Percentiles rank a stretch among this genome's conserved stretches.
Evolutionary conservation across 176 grass and related monocot species (phyloP).

Genomic region (Zoysia pacifica): DNA sequence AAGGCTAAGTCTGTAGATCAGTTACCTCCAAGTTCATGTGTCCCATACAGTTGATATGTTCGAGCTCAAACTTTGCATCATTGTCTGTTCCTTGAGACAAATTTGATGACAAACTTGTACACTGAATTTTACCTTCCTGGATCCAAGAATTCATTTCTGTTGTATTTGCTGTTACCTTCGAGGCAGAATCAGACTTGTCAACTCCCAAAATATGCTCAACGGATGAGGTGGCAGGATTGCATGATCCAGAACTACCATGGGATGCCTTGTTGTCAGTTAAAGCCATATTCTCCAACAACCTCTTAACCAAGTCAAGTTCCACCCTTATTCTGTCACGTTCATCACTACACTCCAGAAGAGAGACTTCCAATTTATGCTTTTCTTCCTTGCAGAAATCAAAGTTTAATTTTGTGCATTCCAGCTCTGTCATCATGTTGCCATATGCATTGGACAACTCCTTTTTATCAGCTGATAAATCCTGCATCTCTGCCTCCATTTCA

Average conservation of each 20-base stretch:
- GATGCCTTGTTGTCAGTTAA: conserved; percentile 42
- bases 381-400: conserved; percentile 95
- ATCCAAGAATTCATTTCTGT: conserved; percentile 34
- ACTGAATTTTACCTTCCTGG: conserved; percentile 31
- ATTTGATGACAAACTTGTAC: conserved; percentile 15
- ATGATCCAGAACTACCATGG: conserved; percentile 47
- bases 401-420: conserved; percentile 81
- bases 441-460: conserved; percentile 81
- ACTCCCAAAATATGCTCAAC: conserved; percentile 59
- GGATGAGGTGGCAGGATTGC: conserved; percentile 43
- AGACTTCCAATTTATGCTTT: conserved; percentile 74
- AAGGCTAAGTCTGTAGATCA: conserved; percentile 22
- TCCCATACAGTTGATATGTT: conserved; percentile 13
- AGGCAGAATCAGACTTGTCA: conserved; percentile 34
- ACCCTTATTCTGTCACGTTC: conserved; percentile 69
- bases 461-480: conserved; percentile 70
- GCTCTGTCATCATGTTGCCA: conserved; percentile 75
- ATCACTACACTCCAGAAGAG: conserved; percentile 81
- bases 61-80: conserved; percentile 25
- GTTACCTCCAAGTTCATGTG: conserved; percentile 66
- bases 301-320: conserved; percentile 89
- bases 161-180: conserved; percentile 29
- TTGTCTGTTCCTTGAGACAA: conserved; percentile 27
- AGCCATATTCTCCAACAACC: conserved; percentile 79
- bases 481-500: conserved; percentile 80